phyloP scores from a whole-genome alignment of 192 early-diverging fungal species.

The Geosiphon pyriformis region DNA sequence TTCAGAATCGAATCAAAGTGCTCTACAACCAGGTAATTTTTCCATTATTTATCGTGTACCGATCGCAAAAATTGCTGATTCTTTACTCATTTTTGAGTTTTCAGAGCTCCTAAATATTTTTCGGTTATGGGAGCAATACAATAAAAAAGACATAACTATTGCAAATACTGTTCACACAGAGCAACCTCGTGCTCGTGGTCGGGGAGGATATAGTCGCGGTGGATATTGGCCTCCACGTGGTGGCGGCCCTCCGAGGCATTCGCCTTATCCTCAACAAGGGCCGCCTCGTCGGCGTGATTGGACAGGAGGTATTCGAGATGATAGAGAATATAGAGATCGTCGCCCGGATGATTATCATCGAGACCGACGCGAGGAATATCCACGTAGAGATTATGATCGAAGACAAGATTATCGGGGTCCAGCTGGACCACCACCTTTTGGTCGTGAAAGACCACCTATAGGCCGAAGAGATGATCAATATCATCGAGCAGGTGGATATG shows the following conservation, averaged over 20 bases:
- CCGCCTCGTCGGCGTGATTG: constrained; percentile 12
- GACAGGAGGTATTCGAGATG: constrained; percentile 18
- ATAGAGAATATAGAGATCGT: constrained; percentile 38
- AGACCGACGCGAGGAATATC: constrained; percentile 40
- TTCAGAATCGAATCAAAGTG: constrained; percentile 8
- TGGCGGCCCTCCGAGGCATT: constrained; percentile 27
- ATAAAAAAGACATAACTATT: constrained; percentile 14
- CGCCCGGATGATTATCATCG: constrained; percentile 39
- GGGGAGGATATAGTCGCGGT: constrained; percentile 28
- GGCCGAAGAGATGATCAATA: constrained; percentile 27
- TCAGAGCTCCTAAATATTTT: constrained; percentile 22
- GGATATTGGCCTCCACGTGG: constrained; percentile 27
- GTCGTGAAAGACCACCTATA: constrained; percentile 30
- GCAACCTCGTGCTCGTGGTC: constrained; percentile 13
- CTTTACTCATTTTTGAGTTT: too few species aligned
- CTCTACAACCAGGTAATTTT: not conserved
- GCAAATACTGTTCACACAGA: constrained; percentile 2
- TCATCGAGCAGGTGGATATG: constrained; percentile 30
- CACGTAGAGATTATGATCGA: constrained; percentile 35
- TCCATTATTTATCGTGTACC: too few species aligned
- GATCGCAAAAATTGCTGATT: not conserved
- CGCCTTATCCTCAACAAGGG: constrained; percentile 24
- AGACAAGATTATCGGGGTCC: constrained; percentile 28
- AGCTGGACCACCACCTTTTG: constrained; percentile 28
- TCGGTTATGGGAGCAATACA: constrained; percentile 30